phyloP scores from a whole-genome alignment of 257 asterid genomes.

The Coffea canephora region DNA sequence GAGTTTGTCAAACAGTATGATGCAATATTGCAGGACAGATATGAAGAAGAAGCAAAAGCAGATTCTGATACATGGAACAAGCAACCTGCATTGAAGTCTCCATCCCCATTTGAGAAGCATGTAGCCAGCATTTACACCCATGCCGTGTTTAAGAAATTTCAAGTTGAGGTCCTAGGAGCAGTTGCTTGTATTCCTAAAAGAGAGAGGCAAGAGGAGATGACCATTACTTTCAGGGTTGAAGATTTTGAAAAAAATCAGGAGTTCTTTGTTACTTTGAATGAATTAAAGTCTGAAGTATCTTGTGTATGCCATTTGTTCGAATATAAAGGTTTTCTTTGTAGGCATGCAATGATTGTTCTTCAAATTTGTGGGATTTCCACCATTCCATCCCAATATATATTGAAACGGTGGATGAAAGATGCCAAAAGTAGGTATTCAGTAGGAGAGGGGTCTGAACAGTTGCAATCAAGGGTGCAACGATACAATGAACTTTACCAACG shows the following conservation, averaged over 20 bases:
- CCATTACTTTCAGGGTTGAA: slow-evolving; percentile 58
- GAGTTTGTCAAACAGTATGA: slow-evolving; percentile 84
- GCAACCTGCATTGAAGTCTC: slow-evolving; percentile 83
- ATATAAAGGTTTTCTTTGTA: slow-evolving; percentile 80
- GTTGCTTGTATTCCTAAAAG: slow-evolving; percentile 86
- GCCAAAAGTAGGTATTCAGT: slow-evolving; percentile 55
- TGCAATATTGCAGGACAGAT: slow-evolving; percentile 71
- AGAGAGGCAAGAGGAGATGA: slow-evolving; percentile 55
- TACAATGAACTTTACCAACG: slow-evolving; percentile 74
- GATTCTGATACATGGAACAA: slow-evolving; percentile 85
- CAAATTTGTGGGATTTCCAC: slow-evolving; percentile 75
- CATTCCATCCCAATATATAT: slow-evolving; percentile 71
- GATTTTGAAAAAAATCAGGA: slow-evolving; percentile 80
- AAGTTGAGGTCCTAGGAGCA: slow-evolving; percentile 87
- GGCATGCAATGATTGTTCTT: slow-evolving; percentile 89
- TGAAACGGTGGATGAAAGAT: slow-evolving; percentile 93
- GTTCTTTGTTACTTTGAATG: slow-evolving; percentile 62
- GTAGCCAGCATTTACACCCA: slow-evolving; percentile 66
- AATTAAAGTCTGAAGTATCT: slow-evolving; percentile 69
- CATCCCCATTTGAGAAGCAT: slow-evolving; percentile 97
- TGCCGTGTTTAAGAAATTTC: slow-evolving; percentile 78
- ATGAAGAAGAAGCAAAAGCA: slow-evolving; percentile 96
- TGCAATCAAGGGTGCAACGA: slow-evolving; percentile 76
- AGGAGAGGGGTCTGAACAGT: slow-evolving; percentile 64
- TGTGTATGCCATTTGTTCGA: slow-evolving; percentile 86